phyloP scores from a whole-genome alignment of 192 early-diverging fungal genomes.

The Lobosporangium transversale region DNA sequence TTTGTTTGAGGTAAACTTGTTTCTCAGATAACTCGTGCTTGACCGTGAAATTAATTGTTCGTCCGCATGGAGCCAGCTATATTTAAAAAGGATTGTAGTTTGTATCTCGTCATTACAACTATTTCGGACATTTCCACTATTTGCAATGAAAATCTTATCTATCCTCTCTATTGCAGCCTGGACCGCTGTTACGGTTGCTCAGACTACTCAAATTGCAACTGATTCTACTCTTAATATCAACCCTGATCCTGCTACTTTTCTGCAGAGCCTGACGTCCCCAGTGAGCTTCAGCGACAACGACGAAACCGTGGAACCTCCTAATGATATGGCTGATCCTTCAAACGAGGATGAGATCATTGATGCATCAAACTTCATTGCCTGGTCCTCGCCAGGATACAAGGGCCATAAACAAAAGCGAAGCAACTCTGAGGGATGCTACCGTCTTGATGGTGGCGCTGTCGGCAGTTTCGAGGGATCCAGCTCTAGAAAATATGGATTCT shows the following conservation, averaged over 20 bases:
- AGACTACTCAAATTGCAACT: background rate
- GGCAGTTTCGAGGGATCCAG: constrained; percentile 23
- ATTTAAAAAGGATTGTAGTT: too few species aligned
- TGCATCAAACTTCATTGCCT: constrained; percentile 18
- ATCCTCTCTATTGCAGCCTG: constrained; percentile 16
- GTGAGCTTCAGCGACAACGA: background rate
- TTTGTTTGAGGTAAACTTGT: too few species aligned
- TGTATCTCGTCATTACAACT: too few species aligned
- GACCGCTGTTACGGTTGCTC: constrained; percentile 18
- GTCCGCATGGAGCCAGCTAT: too few species aligned
- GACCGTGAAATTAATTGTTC: too few species aligned
- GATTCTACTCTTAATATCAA: background rate
- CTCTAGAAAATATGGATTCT: constrained; percentile 18
- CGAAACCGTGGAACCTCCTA: background rate
- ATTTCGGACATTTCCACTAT: too few species aligned
- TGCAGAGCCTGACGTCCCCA: background rate
- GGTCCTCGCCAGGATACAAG: constrained; percentile 32
- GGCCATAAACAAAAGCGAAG: constrained; percentile 27
- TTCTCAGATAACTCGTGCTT: too few species aligned
- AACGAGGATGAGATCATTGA: background rate
- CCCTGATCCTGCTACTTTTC: background rate
- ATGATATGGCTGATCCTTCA: background rate
- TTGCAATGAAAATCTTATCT: constrained; percentile 19
- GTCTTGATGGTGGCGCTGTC: constrained; percentile 34
- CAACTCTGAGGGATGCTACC: constrained; percentile 27